A percentile compares a stretch with the other conserved stretches of the same genome.
phyloP scores from a whole-genome alignment of 768 basidiomycete genomes.

The Phanerochaete sordida region DNA sequence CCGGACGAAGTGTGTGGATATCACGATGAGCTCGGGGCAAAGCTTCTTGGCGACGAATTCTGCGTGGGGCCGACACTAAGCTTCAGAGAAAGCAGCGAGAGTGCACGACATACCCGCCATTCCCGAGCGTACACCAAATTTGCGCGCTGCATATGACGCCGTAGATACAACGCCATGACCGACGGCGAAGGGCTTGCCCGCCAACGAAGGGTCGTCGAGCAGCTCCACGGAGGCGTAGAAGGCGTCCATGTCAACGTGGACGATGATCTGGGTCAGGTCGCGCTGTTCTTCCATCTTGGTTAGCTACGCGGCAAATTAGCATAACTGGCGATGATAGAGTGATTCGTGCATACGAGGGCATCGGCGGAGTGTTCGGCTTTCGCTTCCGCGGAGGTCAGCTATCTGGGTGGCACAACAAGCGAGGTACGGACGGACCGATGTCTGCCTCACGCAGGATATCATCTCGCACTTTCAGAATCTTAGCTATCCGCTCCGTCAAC shows the following conservation, averaged over 20 bases:
- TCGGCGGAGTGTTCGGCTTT: conserved; percentile 68
- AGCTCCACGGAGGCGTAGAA: conserved; percentile 85
- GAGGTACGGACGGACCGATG: conserved; percentile 39
- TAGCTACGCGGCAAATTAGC: conserved; percentile 44
- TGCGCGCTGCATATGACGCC: conserved; percentile 90
- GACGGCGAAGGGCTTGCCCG: conserved; percentile 76
- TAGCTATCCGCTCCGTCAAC: conserved; percentile 70
- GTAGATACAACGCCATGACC: conserved; percentile 84
- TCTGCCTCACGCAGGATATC: conserved; percentile 54
- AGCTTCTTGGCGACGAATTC: conserved; percentile 93
- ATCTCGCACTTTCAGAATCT: conserved; percentile 62
- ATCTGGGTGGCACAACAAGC: conserved; percentile 2
- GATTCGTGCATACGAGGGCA: conserved; percentile 31
- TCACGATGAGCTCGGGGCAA: conserved; percentile 81
- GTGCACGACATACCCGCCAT: conserved; percentile 70
- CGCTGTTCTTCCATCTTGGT: conserved; percentile 68
- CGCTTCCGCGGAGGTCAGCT: conserved; percentile 27
- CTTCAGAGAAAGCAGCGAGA: background rate
- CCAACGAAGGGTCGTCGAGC: conserved; percentile 57
- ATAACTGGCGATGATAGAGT: background rate
- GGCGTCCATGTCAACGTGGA: conserved; percentile 96
- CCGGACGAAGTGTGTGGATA: conserved; percentile 52
- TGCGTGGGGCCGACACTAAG: conserved; percentile 20
- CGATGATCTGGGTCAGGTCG: conserved; percentile 80
- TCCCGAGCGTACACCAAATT: conserved; percentile 87